Conservation (phyloP, 257 asterid genomes). For the Nicotiana otophora region DNA sequence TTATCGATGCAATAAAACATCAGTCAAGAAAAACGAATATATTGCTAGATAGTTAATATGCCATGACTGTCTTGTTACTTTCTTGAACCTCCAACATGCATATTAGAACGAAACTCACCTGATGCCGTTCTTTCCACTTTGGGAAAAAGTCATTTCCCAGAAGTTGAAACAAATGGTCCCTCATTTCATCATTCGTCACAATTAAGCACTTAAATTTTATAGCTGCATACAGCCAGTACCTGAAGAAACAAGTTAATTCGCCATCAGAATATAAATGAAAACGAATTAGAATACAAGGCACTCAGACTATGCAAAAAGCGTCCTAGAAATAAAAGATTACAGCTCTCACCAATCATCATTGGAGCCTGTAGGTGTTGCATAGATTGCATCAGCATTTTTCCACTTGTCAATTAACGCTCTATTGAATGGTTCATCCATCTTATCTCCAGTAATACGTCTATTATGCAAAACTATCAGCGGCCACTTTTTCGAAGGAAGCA, state of each 20-base stretch:
- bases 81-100: not conserved
- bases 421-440: slow-evolving; percentile 60
- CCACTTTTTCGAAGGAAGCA: slow-evolving; percentile 76
- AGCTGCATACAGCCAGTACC: slow-evolving; percentile 99
- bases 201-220: slow-evolving; percentile 61
- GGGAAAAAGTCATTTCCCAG: slow-evolving; percentile 88
- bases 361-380: slow-evolving; percentile 91
- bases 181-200: slow-evolving; percentile 92
- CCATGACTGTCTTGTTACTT: not conserved
- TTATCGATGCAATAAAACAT: not conserved
- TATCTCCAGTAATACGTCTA: slow-evolving; percentile 65
- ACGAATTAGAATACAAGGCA: not conserved
- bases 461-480: slow-evolving; percentile 77
- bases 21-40: not conserved
- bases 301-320: not conserved
- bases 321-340: not conserved
- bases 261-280: slow-evolving; percentile 10
- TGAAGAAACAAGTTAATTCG: slow-evolving; percentile 27
- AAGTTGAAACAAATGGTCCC: slow-evolving; percentile 85
- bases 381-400: slow-evolving; percentile 69
- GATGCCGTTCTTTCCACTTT: slow-evolving; percentile 92
- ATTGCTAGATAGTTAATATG: not conserved
- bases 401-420: slow-evolving; percentile 56
- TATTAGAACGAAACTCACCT: slow-evolving; percentile 33
- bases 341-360: slow-evolving; percentile 83